These are phyloP conservation scores for Barnettozyma vustinii DNA, from an alignment of 805 yeast species.

Conservation along the genomic window DNA sequence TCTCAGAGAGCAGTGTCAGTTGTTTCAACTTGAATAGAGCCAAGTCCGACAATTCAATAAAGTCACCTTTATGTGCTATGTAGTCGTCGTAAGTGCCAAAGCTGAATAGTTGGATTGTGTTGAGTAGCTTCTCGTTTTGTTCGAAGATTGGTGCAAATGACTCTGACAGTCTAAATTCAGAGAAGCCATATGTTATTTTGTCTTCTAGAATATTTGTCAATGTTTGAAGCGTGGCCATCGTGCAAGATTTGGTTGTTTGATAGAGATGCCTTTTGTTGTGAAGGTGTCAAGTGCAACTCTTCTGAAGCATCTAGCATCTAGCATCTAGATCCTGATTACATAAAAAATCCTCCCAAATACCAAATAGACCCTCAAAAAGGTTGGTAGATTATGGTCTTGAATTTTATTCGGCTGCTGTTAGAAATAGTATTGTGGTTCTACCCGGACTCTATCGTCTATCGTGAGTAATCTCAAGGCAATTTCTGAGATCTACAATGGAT, in stretches of 20 bases:
- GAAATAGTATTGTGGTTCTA: no score
- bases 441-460: no score
- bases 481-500: no score
- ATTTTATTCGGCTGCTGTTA: no score
- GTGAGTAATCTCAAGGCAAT: no score
- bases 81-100: slow-evolving; percentile 22
- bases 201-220: slow-evolving; percentile 14
- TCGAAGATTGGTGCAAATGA: slow-evolving; percentile 1
- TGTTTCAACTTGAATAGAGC: slow-evolving; percentile 20
- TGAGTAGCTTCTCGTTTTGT: slow-evolving; percentile 9
- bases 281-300: no score
- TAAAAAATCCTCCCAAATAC: no score
- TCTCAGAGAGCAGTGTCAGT: slow-evolving; percentile 18
- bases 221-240: neutral
- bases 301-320: neutral
- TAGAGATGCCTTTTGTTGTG: no score
- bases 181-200: slow-evolving; percentile 19
- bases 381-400: no score
- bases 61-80: slow-evolving; percentile 4
- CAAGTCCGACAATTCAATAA: slow-evolving; percentile 10
- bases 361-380: no score
- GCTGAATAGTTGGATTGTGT: slow-evolving; percentile 23
- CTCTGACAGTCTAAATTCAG: slow-evolving; percentile 15
- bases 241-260: neutral
- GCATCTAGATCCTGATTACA: no score